Conservation (phyloP, 1,139 yeast species). For the Maudiozyma humilis region DNA sequence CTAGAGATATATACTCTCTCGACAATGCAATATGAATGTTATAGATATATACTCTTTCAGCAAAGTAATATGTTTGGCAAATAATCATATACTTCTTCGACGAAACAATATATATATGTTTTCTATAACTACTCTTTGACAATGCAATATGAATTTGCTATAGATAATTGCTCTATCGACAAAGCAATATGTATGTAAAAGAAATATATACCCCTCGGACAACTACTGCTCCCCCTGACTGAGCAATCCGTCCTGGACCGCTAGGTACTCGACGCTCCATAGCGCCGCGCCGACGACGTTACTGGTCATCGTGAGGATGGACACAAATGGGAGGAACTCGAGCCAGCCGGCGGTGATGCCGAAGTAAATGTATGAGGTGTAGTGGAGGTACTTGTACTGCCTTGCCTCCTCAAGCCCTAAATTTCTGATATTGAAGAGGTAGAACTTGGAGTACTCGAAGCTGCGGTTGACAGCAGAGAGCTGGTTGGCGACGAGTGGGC, state of each 20-base stretch:
- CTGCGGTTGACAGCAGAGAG: constrained; percentile 23
- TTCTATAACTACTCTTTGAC: no score
- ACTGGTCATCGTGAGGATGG: constrained; percentile 26
- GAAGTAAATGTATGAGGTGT: constrained; percentile 25
- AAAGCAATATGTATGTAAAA: no score
- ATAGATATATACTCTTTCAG: no score
- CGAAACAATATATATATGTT: no score
- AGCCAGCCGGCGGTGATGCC: constrained; percentile 29
- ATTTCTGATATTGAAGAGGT: constrained; percentile 14
- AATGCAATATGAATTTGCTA: no score
- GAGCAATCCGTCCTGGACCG: background rate
- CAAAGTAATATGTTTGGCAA: no score
- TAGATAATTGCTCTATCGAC: no score
- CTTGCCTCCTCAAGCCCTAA: constrained; percentile 10
- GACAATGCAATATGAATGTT: no score
- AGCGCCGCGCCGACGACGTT: constrained; percentile 29
- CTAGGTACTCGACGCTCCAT: constrained; percentile 15
- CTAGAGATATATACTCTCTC: no score
- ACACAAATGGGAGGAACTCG: constrained; percentile 28
- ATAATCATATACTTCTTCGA: no score
- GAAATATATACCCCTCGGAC: no score
- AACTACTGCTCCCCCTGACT: no score
- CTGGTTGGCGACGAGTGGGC: constrained; percentile 24
- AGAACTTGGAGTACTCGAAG: constrained; percentile 18
- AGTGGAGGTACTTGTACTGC: constrained; percentile 18